Conservation (phyloP, 2,329 filamentous ascomycete species). For the Fusarium sp. region DNA sequence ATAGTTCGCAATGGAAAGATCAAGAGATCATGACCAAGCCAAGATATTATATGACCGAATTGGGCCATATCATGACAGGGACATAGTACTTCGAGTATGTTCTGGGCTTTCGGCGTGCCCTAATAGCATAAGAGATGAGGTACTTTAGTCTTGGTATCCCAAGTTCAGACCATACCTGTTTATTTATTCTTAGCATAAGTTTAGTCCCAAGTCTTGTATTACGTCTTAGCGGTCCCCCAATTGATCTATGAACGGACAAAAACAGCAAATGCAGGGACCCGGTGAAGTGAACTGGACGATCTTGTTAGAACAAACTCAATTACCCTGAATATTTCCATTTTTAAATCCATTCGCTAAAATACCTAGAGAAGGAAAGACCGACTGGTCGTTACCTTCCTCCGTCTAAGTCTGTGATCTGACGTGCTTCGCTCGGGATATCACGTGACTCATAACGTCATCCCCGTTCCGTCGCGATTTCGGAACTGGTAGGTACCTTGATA, state of each 20-base stretch:
- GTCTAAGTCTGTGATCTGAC: background rate
- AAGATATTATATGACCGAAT: background rate
- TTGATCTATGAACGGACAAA: background rate
- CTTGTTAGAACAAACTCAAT: conserved; percentile 1
- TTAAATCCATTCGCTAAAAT: background rate
- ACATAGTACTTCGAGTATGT: background rate
- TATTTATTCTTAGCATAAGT: background rate
- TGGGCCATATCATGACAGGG: background rate
- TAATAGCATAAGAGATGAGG: background rate
- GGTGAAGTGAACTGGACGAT: background rate
- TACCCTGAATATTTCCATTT: background rate
- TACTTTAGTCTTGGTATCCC: background rate
- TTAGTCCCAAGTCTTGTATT: background rate
- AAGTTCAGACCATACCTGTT: background rate
- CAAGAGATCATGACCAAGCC: background rate
- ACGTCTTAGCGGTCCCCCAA: background rate
- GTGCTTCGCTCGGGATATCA: conserved; percentile 28
- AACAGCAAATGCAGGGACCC: background rate
- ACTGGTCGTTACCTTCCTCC: background rate
- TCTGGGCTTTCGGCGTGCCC: too few species aligned
- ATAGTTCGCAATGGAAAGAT: background rate
- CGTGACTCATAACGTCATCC: conserved; percentile 43
- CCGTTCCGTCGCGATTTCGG: conserved; percentile 26
- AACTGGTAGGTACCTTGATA: conserved; percentile 20
- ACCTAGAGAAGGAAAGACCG: background rate